Evolutionary conservation across 257 asterid species (phyloP), one percentile per base, ranked within the genome.

Genomic region (Salvia splendens): DNA sequence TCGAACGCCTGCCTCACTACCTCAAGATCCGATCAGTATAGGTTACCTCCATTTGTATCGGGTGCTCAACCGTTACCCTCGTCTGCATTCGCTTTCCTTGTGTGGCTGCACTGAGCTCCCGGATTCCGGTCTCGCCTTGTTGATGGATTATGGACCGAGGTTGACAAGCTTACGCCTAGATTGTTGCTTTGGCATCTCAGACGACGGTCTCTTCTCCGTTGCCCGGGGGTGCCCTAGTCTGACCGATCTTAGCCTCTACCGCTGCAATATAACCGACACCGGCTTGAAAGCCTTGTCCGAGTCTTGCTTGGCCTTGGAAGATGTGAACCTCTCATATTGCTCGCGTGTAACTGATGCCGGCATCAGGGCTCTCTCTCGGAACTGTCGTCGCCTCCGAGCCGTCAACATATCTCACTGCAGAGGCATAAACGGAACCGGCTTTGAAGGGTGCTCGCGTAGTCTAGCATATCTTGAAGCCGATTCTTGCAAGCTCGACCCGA

Each of bases 81-180:
- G 72, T 48, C 82, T 87, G 54, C 74, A 79, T 12, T 82, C 70
- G 3, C 71, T 90, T 77, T 85, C 90, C 46, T 73, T 90, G n/a
- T 80, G 85, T 0, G 92, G 95, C 0, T 89, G 95, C 69, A 79
- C 80, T 4, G 89, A 90, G 63, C 85, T 90, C 61, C 79, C 83
- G 1, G 95, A 90, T 79, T 78, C 86, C 1, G 89, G 83, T 52
- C 63, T 90, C 43, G 69, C 82, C 41, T 65, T 60, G 35, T 68
- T 90, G 74, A 75, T 64, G 5, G 56, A 28, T 50, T 75, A 78
- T 65, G 86, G 94, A 14, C 77, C 72, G 6, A 70, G 75, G 52
- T 45, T 90, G 68, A 79, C 50, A 61, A 78, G 77, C 24, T 67
- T 89, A 71, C 66, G 59, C 72, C 80, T 87, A 5, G 89, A 87